A percentile compares a stretch with the other conserved stretches of the same genome.
Conservation (phyloP, 108 stramenopile species). For the Craspedostauros australis region DNA sequence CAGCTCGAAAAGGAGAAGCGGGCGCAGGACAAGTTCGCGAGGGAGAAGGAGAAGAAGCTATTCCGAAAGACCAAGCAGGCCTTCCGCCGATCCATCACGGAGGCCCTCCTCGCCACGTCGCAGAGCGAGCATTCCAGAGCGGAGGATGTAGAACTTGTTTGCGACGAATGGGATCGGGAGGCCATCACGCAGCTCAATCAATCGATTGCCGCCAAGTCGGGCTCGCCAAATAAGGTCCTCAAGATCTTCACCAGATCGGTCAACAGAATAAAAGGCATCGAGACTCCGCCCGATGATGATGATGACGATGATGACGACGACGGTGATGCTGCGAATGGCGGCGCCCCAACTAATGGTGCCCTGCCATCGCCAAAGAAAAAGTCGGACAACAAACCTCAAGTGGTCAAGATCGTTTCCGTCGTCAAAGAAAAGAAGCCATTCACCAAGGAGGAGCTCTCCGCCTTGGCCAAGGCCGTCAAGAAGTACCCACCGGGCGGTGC, state of each 20-base stretch:
- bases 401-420: background rate
- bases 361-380: background rate
- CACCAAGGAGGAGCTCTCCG: slow-evolving; percentile 85
- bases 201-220: slow-evolving; percentile 7
- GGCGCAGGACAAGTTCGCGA: slow-evolving; percentile 38
- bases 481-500: slow-evolving; percentile 91
- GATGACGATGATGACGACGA: slow-evolving; percentile 9
- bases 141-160: slow-evolving; percentile 23
- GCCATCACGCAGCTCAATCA: slow-evolving; percentile 13
- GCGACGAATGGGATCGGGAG: slow-evolving; percentile 12
- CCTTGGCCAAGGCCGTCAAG: slow-evolving; percentile 89
- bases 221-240: slow-evolving; percentile 1
- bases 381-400: background rate
- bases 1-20: slow-evolving; percentile 43
- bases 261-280: background rate
- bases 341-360: background rate
- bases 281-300: slow-evolving; percentile 1
- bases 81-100: slow-evolving; percentile 39
- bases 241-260: slow-evolving; percentile 1
- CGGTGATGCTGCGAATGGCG: background rate
- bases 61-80: slow-evolving; percentile 72
- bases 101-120: slow-evolving; percentile 35
- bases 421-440: slow-evolving; percentile 60
- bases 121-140: slow-evolving; percentile 38
- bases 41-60: slow-evolving; percentile 79